Percentiles rank a stretch among this genome's conserved stretches.
Evolutionary conservation across 768 basidiomycete species (phyloP).

Genomic region (Pulveroboletus sp.): DNA sequence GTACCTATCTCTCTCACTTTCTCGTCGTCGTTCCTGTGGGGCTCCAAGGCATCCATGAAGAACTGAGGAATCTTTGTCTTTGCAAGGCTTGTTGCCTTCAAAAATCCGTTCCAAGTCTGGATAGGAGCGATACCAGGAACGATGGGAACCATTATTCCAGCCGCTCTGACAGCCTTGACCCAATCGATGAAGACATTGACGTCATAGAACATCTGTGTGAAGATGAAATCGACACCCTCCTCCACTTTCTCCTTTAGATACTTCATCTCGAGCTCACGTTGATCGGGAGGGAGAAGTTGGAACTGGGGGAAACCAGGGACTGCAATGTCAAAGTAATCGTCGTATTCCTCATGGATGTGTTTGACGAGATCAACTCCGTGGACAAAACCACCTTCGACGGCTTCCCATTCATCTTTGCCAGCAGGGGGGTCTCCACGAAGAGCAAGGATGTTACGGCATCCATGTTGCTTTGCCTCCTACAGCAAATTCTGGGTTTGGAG

Average conservation of each 20-base stretch:
- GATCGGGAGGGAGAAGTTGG: constrained; percentile 64
- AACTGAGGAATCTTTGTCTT: constrained; percentile 73
- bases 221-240: constrained; percentile 87
- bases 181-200: constrained; percentile 86
- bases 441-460: constrained; percentile 90
- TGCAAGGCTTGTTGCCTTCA: constrained; percentile 73
- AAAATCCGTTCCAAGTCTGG: constrained; percentile 95
- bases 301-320: constrained; percentile 91
- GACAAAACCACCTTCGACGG: constrained; percentile 84
- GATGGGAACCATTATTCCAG: constrained; percentile 85
- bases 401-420: constrained; percentile 88
- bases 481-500: constrained; percentile 1
- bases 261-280: constrained; percentile 71
- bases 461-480: constrained; percentile 84
- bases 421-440: constrained; percentile 89
- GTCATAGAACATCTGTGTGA: constrained; percentile 99
- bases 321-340: constrained; percentile 93
- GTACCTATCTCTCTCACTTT: constrained; percentile 89
- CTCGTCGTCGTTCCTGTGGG: constrained; percentile 88
- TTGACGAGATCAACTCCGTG: constrained; percentile 90
- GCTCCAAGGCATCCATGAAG: constrained; percentile 75
- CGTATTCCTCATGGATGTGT: constrained; percentile 79
- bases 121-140: constrained; percentile 94
- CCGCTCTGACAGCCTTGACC: constrained; percentile 78
- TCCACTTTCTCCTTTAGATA: constrained; percentile 91